Percentiles rank a stretch among this genome's conserved stretches.
Conservation (phyloP, 192 early-diverging fungal species). For the Backusella psychrophila region DNA sequence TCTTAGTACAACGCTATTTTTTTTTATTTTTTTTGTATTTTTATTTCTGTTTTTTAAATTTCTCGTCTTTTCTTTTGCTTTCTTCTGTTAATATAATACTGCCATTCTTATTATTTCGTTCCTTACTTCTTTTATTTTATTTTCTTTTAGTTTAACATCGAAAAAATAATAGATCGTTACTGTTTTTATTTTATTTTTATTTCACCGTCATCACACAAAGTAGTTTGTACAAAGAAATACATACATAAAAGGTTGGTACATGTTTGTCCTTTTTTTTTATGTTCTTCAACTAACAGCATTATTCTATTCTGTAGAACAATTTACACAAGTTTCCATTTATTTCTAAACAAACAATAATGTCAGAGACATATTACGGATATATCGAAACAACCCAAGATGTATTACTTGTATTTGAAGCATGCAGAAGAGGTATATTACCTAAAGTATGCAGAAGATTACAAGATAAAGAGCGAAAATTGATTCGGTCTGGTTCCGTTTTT, state of each 20-base stretch:
- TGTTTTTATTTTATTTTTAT: not conserved
- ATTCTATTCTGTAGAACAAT: not conserved
- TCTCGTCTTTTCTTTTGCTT: slow-evolving; percentile 10
- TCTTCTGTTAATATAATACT: not conserved
- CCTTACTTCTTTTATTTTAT: not conserved
- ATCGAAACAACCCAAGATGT: slow-evolving; percentile 77
- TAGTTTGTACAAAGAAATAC: not conserved
- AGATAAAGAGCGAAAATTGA: slow-evolving; percentile 67
- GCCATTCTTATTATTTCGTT: not conserved
- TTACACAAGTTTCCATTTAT: not conserved
- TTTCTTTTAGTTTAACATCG: not conserved
- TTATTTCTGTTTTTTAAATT: not conserved
- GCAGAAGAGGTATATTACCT: slow-evolving; percentile 65
- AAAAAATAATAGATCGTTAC: not conserved
- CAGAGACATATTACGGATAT: slow-evolving; percentile 61
- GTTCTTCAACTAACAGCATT: not conserved
- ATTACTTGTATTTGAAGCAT: slow-evolving; percentile 76
- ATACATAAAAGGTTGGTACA: not conserved
- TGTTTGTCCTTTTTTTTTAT: not conserved
- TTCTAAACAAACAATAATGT: slow-evolving; percentile 11
- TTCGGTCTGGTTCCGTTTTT: slow-evolving; percentile 74
- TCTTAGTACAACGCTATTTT: not conserved
- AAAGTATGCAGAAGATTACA: slow-evolving; percentile 70
- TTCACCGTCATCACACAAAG: not conserved
- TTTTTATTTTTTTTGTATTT: not conserved